Base-by-base conservation (phyloP, 2,329 filamentous ascomycete species). In the Penicillium fuscoglaucum region DNA sequence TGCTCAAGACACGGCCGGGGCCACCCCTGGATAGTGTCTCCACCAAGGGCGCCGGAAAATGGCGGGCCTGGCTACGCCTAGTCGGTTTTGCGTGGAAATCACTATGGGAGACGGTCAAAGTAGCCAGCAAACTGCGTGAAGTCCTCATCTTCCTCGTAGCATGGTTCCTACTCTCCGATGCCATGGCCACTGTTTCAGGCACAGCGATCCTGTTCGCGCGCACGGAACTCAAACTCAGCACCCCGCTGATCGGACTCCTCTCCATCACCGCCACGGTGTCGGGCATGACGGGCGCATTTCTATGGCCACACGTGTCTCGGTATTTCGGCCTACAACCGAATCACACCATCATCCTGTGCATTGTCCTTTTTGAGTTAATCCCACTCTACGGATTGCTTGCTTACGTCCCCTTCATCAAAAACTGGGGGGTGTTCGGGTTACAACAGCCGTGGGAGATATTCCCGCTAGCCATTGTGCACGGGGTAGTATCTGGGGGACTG, bases 361-460 rank as follows among this genome's bases (percentile, higher is more conserved):
- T 96, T 61, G 84, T 80, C 2, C 78, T 97, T 3, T 96, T 97
- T 67, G 92, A 96, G 73, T 73, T 95, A n/a, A 96, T 97, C 50
- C 93, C 93, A 0, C 70, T 96, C 0, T 97, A 97, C 65, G 92
- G 92, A 0, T 81, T 97, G 37, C 77, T 95, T 17, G 91, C 91
- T 2, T 96, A 93, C 68, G 81, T 96, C 9, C 90, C 91, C 0
- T 84, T 90, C 5, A 82, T 97, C 40, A 83, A 85, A 62, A 78
- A 80, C 3, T 87, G 88, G 79, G 91, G 91, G 1, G 86, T 90
- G 0, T 77, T 91, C 10, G 93, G 93, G 1, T 80, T 97, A 17
- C 91, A 96, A 74, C 86, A 92, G 73, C 87, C 89, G 3, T 96
- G 91, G 90, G 93, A 97, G 69, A 96, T 97, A 86, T 97, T 93